These are phyloP conservation scores for Ogataea minuta DNA, from an alignment of 805 yeast species.

Conservation along the genomic window DNA sequence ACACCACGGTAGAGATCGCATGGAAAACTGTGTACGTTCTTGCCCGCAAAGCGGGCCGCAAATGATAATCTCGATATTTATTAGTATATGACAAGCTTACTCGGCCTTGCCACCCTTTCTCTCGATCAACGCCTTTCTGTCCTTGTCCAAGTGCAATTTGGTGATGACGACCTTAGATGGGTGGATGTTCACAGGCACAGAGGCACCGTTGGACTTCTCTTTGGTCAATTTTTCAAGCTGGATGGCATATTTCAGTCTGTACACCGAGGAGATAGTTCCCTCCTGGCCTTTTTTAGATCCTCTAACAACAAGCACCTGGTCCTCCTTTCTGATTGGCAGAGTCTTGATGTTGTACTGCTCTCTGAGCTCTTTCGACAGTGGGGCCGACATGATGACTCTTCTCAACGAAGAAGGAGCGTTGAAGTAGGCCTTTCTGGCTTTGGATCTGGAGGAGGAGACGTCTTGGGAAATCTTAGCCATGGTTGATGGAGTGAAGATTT, in stretches of 20 bases:
- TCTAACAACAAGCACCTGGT: constrained; percentile 92
- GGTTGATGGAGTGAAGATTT: constrained; percentile 7
- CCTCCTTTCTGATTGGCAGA: constrained; percentile 97
- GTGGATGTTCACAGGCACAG: constrained; percentile 95
- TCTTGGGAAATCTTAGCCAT: constrained; percentile 49
- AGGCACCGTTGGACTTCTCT: constrained; percentile 98
- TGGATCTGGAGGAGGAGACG: constrained; percentile 99
- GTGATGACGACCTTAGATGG: constrained; percentile 99
- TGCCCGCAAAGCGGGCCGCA: constrained; percentile 33
- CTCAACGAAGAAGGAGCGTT: constrained; percentile 94
- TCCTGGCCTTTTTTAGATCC: constrained; percentile 99
- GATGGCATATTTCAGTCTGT: constrained; percentile 96
- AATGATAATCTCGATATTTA: constrained; percentile 13
- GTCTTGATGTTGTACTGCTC: constrained; percentile 95
- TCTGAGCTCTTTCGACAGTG: constrained; percentile 97
- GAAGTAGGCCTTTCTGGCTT: constrained; percentile 99
- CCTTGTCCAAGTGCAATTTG: constrained; percentile 96
- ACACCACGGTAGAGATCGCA: constrained; percentile 40
- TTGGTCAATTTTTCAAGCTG: constrained; percentile 96
- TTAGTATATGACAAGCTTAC: constrained; percentile 44
- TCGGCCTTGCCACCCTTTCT: constrained; percentile 98
- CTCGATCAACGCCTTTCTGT: constrained; percentile 95
- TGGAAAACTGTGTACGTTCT: constrained; percentile 54
- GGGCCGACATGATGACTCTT: constrained; percentile 95
- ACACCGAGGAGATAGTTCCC: constrained; percentile 95